Evolutionary conservation across 2,329 filamentous ascomycete species (phyloP).

Genomic region (Colletotrichum sp.): DNA sequence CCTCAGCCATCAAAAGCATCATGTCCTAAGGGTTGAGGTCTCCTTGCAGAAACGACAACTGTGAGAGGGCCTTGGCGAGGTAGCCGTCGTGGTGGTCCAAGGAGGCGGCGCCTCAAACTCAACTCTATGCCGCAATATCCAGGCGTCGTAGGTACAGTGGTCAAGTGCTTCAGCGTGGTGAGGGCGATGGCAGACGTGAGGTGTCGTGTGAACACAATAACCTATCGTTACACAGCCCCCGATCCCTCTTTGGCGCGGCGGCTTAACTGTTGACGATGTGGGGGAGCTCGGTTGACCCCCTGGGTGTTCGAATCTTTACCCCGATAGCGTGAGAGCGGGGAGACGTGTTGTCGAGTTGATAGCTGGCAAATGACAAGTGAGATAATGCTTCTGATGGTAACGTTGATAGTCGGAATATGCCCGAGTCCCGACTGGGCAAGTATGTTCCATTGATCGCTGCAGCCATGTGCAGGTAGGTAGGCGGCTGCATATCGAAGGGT

Average conservation of each 20-base stretch:
- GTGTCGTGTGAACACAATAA: background rate
- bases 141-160: constrained; percentile 12
- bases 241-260: background rate
- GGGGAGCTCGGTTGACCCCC: background rate
- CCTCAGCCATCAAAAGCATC: background rate
- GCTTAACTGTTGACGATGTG: background rate
- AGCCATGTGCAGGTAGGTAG: background rate
- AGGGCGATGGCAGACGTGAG: background rate
- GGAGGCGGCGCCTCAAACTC: background rate
- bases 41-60: background rate
- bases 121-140: background rate
- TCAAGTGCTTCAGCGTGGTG: background rate
- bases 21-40: background rate
- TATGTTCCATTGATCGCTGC: background rate
- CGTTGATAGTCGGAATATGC: constrained; percentile 15
- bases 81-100: background rate
- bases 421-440: constrained; percentile 7
- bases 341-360: background rate
- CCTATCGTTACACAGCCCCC: constrained; percentile 11
- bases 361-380: background rate
- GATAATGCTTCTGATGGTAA: background rate
- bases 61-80: background rate
- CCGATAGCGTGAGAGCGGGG: constrained; percentile 13
- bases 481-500: background rate
- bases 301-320: background rate